These are phyloP conservation scores for Rhytidhysteron rufulum DNA, from an alignment of 2,329 filamentous ascomycete genomes.

Conservation along the genomic window DNA sequence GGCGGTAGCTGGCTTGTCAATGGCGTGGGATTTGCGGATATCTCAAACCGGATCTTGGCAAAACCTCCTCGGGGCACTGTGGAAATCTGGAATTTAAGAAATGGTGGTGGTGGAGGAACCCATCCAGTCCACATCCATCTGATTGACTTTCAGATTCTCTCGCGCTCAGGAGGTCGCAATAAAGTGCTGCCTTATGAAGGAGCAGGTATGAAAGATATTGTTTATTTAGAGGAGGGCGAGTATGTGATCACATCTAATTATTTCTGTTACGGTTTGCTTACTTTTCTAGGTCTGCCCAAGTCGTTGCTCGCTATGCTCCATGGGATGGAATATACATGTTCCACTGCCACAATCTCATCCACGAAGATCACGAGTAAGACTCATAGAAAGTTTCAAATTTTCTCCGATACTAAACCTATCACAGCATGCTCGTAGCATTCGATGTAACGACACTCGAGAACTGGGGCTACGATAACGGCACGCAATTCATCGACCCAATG, in stretches of 20 bases:
- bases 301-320: conserved; percentile 27
- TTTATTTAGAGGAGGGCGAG: conserved; percentile 52
- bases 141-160: conserved; percentile 55
- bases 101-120: conserved; percentile 48
- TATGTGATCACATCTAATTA: neutral
- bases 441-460: conserved; percentile 34
- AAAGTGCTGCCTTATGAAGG: conserved; percentile 51
- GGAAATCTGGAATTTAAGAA: conserved; percentile 39
- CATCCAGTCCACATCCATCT: conserved; percentile 58
- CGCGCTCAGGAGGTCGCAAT: conserved; percentile 42
- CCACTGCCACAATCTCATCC: conserved; percentile 45
- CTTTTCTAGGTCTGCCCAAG: conserved; percentile 11
- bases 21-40: conserved; percentile 29
- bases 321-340: conserved; percentile 50
- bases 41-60: conserved; percentile 30
- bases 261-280: neutral
- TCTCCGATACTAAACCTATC: neutral
- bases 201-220: conserved; percentile 55
- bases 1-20: conserved; percentile 31
- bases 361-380: conserved; percentile 40
- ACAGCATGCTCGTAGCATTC: conserved; percentile 41
- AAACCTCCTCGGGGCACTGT: conserved; percentile 28
- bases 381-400: neutral
- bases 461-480: conserved; percentile 29
- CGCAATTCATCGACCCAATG: conserved; percentile 30